Conservation (phyloP, 2,329 filamentous ascomycete genomes). For the Microdochium paspali region DNA sequence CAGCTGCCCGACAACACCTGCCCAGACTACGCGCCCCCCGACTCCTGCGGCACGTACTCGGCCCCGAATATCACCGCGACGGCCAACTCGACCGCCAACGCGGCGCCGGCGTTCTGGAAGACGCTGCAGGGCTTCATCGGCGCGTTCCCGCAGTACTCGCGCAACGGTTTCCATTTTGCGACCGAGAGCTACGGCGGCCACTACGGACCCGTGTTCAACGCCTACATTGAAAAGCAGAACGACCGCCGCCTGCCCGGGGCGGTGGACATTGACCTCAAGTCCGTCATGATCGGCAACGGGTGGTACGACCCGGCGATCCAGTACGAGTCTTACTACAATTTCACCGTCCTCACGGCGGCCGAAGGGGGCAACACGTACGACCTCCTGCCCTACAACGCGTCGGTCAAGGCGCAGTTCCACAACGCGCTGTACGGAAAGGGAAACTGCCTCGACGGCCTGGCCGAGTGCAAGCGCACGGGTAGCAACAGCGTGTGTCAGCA, state of each 20-base stretch:
- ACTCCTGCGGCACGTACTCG: conserved; percentile 38
- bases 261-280: conserved; percentile 35
- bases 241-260: conserved; percentile 30
- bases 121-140: conserved; percentile 55
- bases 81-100: conserved; percentile 38
- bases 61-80: conserved; percentile 29
- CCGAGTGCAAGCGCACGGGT: conserved; percentile 42
- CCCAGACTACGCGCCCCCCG: conserved; percentile 33
- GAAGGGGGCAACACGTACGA: conserved; percentile 40
- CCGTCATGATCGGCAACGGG: conserved; percentile 46
- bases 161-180: conserved; percentile 42
- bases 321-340: conserved; percentile 50
- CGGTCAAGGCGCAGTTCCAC: conserved; percentile 39
- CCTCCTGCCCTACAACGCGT: conserved; percentile 38
- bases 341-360: conserved; percentile 37
- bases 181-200: conserved; percentile 50
- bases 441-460: conserved; percentile 48
- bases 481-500: conserved; percentile 38
- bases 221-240: conserved; percentile 37
- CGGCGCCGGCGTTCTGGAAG: conserved; percentile 51
- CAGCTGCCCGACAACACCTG: conserved; percentile 34
- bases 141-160: conserved; percentile 41
- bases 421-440: conserved; percentile 51
- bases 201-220: conserved; percentile 45
- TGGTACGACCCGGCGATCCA: conserved; percentile 47